Evolutionary conservation across 2,329 filamentous ascomycete species (phyloP), one percentile per base, ranked within the genome.

Genomic region (Rutstroemia sp.): DNA sequence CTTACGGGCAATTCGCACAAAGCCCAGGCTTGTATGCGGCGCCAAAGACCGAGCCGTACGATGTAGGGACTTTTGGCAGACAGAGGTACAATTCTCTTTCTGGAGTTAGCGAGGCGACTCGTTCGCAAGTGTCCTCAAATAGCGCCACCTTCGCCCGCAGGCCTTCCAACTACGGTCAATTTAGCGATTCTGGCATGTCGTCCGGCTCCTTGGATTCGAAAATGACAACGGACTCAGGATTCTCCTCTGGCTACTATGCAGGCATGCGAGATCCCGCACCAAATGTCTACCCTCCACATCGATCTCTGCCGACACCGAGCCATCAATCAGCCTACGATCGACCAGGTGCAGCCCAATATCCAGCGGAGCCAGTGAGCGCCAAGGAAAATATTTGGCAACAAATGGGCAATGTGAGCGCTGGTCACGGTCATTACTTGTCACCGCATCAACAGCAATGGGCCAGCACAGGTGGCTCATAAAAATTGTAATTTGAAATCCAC

Each of bases 401-500:
- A 21, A 61, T 64, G 37, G 67, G 67, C 8, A 66, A 67, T 51
- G 41, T 61, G 12, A 65, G 63, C 47, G 42, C 60, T 38, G 65
- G 67, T 10, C 67, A 69, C 54, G 65, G 62, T 18, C 66, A 69
- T 49, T 67, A 66, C 34, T 59, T 65, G 39, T 47, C 53, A 18
- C 23, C 60, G 2, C 50, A 59, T 27, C 66, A 67, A 19, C 61
- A 65, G 54, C 59, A 61, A 41, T 69, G 67, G 67, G 61, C 66
- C 30, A 65, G 62, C 52, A 62, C 65, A 3, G 62, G 63, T 7
- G 62, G 59, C 16, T 65, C 62, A 27, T 65, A 46, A 50, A 30
- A 6, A 14, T 34, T 34, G 10, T 34, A 34, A 34, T 34, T 34
- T 34, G 6, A 27, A 34, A 9, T 34, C 30, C 30, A 34, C 30